A percentile compares a stretch with the other conserved stretches of the same genome.
These are phyloP conservation scores for Reutealis trisperma DNA, from an alignment of 345 rosid species.

Conservation along the genomic window DNA sequence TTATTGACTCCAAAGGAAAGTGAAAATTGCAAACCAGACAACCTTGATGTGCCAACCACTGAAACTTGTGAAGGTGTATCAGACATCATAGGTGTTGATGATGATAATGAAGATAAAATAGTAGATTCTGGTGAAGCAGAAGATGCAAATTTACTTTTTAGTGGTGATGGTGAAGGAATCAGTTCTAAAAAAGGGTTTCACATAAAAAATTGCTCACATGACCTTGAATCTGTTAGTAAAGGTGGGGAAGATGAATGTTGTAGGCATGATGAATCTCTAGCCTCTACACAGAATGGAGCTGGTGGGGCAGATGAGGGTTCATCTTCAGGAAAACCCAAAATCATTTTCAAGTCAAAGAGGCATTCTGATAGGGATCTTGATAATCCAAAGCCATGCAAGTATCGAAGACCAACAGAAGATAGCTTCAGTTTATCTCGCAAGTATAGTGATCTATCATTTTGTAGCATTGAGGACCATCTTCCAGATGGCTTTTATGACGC, in stretches of 20 bases:
- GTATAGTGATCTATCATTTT: constrained; percentile 70
- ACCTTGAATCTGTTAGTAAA: constrained; percentile 29
- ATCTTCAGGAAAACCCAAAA: constrained; percentile 43
- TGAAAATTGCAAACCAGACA: constrained; percentile 32
- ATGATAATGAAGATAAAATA: constrained; percentile 35
- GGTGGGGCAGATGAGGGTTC: constrained; percentile 46
- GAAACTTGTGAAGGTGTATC: constrained; percentile 40
- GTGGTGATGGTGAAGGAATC: constrained; percentile 44
- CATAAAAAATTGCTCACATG: constrained; percentile 35
- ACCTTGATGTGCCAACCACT: constrained; percentile 26
- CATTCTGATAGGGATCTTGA: constrained; percentile 65
- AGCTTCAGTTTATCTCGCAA: constrained; percentile 49
- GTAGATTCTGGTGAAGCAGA: constrained; percentile 37
- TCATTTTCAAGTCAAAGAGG: constrained; percentile 59
- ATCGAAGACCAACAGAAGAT: constrained; percentile 50
- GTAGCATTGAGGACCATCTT: constrained; percentile 68
- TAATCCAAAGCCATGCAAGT: constrained; percentile 93
- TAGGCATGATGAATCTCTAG: constrained; percentile 41
- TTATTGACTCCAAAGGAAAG: constrained; percentile 37
- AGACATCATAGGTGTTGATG: constrained; percentile 44
- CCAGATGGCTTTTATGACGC: constrained; percentile 98
- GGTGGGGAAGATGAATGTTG: constrained; percentile 33
- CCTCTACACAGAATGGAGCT: constrained; percentile 36
- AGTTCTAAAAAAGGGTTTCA: constrained; percentile 30
- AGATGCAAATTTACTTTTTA: constrained; percentile 36